phyloP scores from a whole-genome alignment of 306 rosid genomes.

The Vicia faba region DNA sequence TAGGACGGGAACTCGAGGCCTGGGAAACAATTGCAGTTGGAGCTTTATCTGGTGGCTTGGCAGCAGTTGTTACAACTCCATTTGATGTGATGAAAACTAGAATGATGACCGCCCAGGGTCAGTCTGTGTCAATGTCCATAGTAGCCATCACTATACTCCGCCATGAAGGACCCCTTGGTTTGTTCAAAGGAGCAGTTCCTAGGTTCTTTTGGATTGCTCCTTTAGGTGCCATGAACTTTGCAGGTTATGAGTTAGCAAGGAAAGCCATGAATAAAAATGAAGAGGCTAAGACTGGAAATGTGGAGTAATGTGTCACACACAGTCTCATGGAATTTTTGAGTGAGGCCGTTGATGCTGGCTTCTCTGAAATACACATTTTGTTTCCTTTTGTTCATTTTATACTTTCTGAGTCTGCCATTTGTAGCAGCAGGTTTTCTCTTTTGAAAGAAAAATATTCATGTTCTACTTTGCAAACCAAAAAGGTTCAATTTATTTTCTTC shows the following conservation, averaged over 20 bases:
- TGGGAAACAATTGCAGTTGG: slow-evolving; percentile 97
- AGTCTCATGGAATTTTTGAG: slow-evolving; percentile 48
- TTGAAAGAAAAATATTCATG: slow-evolving; percentile 13
- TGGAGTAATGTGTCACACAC: slow-evolving; percentile 44
- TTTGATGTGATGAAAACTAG: slow-evolving; percentile 99
- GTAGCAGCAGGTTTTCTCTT: slow-evolving; percentile 44
- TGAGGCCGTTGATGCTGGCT: slow-evolving; percentile 47
- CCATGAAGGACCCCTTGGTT: slow-evolving; percentile 87
- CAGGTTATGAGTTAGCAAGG: slow-evolving; percentile 92
- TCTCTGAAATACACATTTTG: slow-evolving; percentile 35
- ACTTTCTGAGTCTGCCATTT: slow-evolving; percentile 44
- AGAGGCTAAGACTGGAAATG: slow-evolving; percentile 50
- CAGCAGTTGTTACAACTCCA: slow-evolving; percentile 93
- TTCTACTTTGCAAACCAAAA: slow-evolving; percentile 42
- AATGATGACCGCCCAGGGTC: slow-evolving; percentile 97
- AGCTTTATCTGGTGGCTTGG: slow-evolving; percentile 95
- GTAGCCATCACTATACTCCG: slow-evolving; percentile 76
- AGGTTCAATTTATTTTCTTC: slow-evolving; percentile 42
- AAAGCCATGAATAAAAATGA: slow-evolving; percentile 91
- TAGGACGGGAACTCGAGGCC: slow-evolving; percentile 83
- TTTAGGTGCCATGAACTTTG: slow-evolving; percentile 98
- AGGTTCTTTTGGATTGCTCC: slow-evolving; percentile 99
- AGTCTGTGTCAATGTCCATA: slow-evolving; percentile 73
- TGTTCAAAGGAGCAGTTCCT: slow-evolving; percentile 93
- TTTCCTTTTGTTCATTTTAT: slow-evolving; percentile 40